These are phyloP conservation scores for Ochetophila trinervis DNA, from an alignment of 306 rosid genomes.

Conservation along the genomic window DNA sequence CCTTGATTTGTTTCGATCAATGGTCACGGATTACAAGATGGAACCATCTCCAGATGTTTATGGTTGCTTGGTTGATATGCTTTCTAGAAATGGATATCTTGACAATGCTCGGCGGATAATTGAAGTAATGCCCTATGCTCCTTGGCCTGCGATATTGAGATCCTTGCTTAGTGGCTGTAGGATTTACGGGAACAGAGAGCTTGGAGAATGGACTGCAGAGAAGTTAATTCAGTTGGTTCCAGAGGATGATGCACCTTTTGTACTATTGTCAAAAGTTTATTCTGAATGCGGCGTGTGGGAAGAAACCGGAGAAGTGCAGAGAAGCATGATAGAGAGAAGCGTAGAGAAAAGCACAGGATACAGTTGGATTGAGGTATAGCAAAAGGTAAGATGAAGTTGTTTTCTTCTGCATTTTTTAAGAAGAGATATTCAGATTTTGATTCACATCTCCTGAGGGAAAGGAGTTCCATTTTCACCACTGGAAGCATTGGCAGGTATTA, in stretches of 20 bases:
- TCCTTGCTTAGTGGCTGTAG: slow-evolving; percentile 59
- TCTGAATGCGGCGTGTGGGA: slow-evolving; percentile 53
- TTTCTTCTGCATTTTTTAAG: too few species aligned
- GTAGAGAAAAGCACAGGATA: slow-evolving; percentile 37
- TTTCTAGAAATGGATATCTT: slow-evolving; percentile 48
- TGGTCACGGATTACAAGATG: slow-evolving; percentile 30
- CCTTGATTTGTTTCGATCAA: slow-evolving; percentile 30
- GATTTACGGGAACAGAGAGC: slow-evolving; percentile 40
- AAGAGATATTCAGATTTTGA: too few species aligned
- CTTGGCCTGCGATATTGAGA: slow-evolving; percentile 60
- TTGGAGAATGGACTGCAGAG: slow-evolving; percentile 49
- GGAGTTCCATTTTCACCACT: too few species aligned
- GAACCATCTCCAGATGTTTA: slow-evolving; percentile 41
- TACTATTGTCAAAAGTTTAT: slow-evolving; percentile 42
- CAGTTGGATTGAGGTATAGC: slow-evolving; percentile 49
- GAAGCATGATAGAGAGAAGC: slow-evolving; percentile 31
- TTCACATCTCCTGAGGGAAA: too few species aligned
- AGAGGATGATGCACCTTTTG: slow-evolving; percentile 34
- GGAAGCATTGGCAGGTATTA: too few species aligned
- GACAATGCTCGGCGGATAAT: slow-evolving; percentile 39
- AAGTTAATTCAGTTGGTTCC: slow-evolving; percentile 42
- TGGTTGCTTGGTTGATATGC: slow-evolving; percentile 57
- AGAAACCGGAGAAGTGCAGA: slow-evolving; percentile 42
- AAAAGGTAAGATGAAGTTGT: not conserved
- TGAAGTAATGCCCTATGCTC: slow-evolving; percentile 47